These are phyloP conservation scores for Aspergillus proliferans DNA, from an alignment of 2,329 filamentous ascomycete species.

Conservation along the genomic window DNA sequence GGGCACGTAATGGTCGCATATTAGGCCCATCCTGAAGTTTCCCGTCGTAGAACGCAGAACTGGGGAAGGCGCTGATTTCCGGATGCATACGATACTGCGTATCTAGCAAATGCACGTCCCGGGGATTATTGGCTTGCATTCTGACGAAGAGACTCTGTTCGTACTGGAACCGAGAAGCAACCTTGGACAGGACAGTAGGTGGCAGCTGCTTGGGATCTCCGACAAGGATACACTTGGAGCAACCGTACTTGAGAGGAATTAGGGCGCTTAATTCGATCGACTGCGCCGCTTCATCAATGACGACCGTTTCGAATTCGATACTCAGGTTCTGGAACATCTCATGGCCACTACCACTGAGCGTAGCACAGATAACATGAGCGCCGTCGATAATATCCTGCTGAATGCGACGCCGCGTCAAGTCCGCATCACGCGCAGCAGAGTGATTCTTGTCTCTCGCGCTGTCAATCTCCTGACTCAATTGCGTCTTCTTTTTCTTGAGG, in stretches of 20 bases:
- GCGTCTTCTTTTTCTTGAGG: conserved; percentile 67
- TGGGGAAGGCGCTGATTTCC: conserved; percentile 87
- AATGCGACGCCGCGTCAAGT: conserved; percentile 73
- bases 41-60: conserved; percentile 84
- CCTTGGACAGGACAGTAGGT: conserved; percentile 90
- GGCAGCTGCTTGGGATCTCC: conserved; percentile 97
- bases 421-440: conserved; percentile 71
- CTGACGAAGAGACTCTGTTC: conserved; percentile 97
- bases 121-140: conserved; percentile 88
- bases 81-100: conserved; percentile 99
- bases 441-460: conserved; percentile 80
- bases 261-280: conserved; percentile 95
- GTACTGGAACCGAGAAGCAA: conserved; percentile 86
- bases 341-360: conserved; percentile 89
- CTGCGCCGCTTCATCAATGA: conserved; percentile 97
- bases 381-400: conserved; percentile 88
- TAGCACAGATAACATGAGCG: conserved; percentile 89
- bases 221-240: conserved; percentile 91
- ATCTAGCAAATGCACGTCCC: conserved; percentile 88
- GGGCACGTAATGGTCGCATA: conserved; percentile 69
- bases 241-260: conserved; percentile 95
- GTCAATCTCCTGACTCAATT: conserved; percentile 78
- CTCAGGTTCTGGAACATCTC: conserved; percentile 94
- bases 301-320: conserved; percentile 96
- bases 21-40: conserved; percentile 75